Evolutionary conservation across 805 yeast species (phyloP), one percentile per base, ranked within the genome.

Genomic region (Alloascoidea hylecoeti): DNA sequence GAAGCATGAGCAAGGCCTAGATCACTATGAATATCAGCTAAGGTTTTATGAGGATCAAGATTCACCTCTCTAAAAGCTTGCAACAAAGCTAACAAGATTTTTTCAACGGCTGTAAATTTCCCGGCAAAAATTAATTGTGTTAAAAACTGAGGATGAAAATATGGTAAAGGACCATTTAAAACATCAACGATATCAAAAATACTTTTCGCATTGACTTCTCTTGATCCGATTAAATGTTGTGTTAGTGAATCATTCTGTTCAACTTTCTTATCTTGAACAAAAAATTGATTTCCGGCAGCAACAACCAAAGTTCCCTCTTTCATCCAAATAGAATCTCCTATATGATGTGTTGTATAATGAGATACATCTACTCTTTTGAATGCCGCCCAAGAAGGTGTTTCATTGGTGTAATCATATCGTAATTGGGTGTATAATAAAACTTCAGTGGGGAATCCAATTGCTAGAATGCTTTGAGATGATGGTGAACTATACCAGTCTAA

Each of bases 251-350:
- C 81, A 14, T 58, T 51, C 4, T 70, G 51, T 50, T 82, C 80
- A 19, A 85, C 54, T 3, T 61, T 50, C 48, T 81, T 77, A 51
- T 85, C 94, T 41, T 82, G 82, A 27, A 88, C 66, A 48, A 82
- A 86, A 35, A 88, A 67, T 52, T 88, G 96, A 55, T 88, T 88
- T 0, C 96, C 96, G 13, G 89, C 66, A 2, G 92, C 96, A 40
- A 84, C 73, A 1, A 82, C 88, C 39, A 88, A 65, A 14, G 75
- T 69, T 1, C 94, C 95, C 48, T 78, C 75, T 36, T 70, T 66
- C 44, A 89, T 61, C 96, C 96, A 89, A 12, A 80, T 64, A 13
- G 94, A 79, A 52, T 88, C 96, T 4, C 95, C 96, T 42, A 88
- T 85, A 13, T 64, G 64, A 51, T 86, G 95, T 0, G 82, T 62